phyloP scores from a whole-genome alignment of 2,329 filamentous ascomycete species.

The Verruconis gallopava region DNA sequence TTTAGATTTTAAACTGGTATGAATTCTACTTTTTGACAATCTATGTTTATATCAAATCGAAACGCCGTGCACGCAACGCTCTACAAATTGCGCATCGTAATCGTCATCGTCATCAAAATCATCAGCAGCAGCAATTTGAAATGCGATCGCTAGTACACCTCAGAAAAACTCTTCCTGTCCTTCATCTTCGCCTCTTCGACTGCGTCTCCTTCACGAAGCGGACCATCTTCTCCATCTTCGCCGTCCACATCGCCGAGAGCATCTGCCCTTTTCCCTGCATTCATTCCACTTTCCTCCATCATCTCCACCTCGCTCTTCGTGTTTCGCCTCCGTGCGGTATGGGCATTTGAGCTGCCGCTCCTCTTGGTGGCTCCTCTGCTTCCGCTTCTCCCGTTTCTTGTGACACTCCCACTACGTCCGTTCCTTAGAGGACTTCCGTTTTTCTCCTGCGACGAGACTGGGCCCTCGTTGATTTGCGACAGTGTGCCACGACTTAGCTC shows the following conservation, averaged over 20 bases:
- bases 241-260: slow-evolving; percentile 30
- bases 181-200: slow-evolving; percentile 17
- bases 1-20: no score
- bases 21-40: no score
- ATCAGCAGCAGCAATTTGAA: neutral
- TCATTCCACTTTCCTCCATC: slow-evolving; percentile 35
- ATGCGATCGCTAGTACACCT: slow-evolving; percentile 6
- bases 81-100: neutral
- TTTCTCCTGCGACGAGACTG: neutral
- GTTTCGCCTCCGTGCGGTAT: slow-evolving; percentile 20
- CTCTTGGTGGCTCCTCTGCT: neutral
- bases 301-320: slow-evolving; percentile 22
- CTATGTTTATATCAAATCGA: neutral
- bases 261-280: slow-evolving; percentile 30
- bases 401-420: slow-evolving; percentile 4
- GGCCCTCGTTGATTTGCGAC: neutral
- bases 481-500: neutral
- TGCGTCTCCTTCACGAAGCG: slow-evolving; percentile 21
- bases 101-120: neutral
- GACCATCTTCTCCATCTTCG: slow-evolving; percentile 1
- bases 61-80: neutral
- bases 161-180: slow-evolving; percentile 7
- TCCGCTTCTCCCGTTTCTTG: neutral
- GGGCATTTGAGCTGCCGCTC: slow-evolving; percentile 16
- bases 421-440: neutral